Conservation (phyloP, 1,139 yeast genomes). For the Protomyces lactucae-debilis region DNA sequence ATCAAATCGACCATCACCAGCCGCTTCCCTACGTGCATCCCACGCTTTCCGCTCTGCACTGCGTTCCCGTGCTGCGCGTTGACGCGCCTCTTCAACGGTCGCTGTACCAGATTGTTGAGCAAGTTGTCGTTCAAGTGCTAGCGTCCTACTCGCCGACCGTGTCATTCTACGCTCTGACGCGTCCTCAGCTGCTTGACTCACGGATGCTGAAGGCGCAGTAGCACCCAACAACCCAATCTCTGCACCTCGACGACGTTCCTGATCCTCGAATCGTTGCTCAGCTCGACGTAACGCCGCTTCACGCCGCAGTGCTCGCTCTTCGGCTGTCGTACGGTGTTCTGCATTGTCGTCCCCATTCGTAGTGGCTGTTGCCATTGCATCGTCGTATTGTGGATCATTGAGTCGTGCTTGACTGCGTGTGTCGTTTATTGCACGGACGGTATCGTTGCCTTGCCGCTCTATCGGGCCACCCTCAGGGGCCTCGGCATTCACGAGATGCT, state of each 20-base stretch:
- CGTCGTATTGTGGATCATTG: no score
- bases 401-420: no score
- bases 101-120: slow-evolving; percentile 1
- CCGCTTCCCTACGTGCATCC: slow-evolving; percentile 16
- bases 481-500: no score
- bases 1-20: slow-evolving; percentile 30
- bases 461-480: no score
- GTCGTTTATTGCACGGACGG: no score
- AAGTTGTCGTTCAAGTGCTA: slow-evolving; percentile 6
- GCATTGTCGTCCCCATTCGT: no score
- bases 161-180: neutral
- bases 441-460: no score
- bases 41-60: slow-evolving; percentile 14
- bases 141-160: neutral
- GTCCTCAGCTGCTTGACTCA: neutral
- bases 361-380: no score
- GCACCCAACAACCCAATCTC: no score
- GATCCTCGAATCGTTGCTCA: neutral
- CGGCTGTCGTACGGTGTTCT: neutral
- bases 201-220: neutral
- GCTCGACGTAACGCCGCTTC: slow-evolving; percentile 9
- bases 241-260: neutral
- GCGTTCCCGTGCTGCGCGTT: slow-evolving; percentile 14
- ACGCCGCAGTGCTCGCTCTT: slow-evolving; percentile 9
- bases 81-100: slow-evolving; percentile 14